These are phyloP conservation scores for Talaromyces sp. DNA, from an alignment of 2,329 filamentous ascomycete species.

Conservation along the genomic window DNA sequence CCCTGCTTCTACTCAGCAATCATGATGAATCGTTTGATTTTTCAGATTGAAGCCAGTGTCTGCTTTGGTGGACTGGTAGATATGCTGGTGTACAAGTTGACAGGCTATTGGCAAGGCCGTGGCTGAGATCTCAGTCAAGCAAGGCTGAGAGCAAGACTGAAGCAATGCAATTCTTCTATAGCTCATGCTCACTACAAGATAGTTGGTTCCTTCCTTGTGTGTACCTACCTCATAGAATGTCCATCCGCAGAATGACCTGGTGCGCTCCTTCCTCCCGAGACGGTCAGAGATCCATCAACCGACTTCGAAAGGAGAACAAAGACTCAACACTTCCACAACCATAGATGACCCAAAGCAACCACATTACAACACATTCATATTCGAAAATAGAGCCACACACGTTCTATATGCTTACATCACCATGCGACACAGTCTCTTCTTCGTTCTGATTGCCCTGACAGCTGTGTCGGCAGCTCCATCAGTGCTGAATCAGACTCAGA, in stretches of 20 bases:
- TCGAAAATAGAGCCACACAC: background rate
- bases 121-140: background rate
- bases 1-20: background rate
- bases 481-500: background rate
- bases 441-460: background rate
- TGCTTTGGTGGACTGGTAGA: background rate
- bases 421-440: slow-evolving; percentile 2
- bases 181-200: background rate
- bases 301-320: background rate
- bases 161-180: background rate
- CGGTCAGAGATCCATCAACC: background rate
- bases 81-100: no score
- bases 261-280: background rate
- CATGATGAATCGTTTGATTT: no score
- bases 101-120: background rate
- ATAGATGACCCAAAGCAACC: background rate
- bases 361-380: background rate
- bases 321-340: background rate
- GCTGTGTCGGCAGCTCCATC: background rate
- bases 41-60: no score
- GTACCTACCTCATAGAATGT: background rate
- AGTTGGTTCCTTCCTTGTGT: background rate
- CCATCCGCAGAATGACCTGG: background rate
- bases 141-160: background rate
- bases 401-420: slow-evolving; percentile 2